Base-by-base conservation (phyloP, 2,329 filamentous ascomycete species). In the Corniculantispora saksenae region DNA sequence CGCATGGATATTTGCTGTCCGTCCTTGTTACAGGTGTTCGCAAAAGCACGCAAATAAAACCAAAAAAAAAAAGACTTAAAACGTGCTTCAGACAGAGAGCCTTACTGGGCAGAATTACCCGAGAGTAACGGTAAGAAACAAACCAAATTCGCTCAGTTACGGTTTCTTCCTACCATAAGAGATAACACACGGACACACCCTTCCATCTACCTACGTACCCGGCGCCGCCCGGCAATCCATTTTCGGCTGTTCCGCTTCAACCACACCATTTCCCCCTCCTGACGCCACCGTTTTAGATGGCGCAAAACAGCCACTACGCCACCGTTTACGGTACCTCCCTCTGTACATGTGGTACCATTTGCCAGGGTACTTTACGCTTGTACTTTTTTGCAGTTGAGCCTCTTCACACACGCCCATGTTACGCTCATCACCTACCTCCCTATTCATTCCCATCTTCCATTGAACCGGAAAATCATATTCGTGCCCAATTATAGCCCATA, bases 241-340 rank as follows among this genome's bases (percentile, higher is more conserved):
- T 55, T 62, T 62, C 60, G 60, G 60, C 50, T 55, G 13, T 55
- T 62, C 50, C 60, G 50, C 40, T 55, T 21, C 48, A 6, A 27
- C 32, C 32, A 23, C 25, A 32, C 32, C 51, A 53, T 32, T 21
- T 61, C 51, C 48, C 58, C 21, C 10, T 27, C 3, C 38, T 10
- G 17, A 32, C 32, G 35, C 60, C 60, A 62, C 50, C 60, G 60
- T 62, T 62, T 62, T 55, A 35, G 25, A 62, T 62, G 50, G 60
- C 40, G 38, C 50, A 62, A 43, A n/a, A 21, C 35, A 23, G 27
- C 35, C 13, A 5, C 29, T 32, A 32, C 32, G 60, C 50, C 60
- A 62, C 60, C 60, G 60, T 55, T 59, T 48, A 19, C 23, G n/a
- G n/a, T n/a, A n/a, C n/a, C n/a, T n/a, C n/a, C n/a, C n/a, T n/a